Conservation (phyloP, 2,329 filamentous ascomycete species). For the Colletotrichum sp. region DNA sequence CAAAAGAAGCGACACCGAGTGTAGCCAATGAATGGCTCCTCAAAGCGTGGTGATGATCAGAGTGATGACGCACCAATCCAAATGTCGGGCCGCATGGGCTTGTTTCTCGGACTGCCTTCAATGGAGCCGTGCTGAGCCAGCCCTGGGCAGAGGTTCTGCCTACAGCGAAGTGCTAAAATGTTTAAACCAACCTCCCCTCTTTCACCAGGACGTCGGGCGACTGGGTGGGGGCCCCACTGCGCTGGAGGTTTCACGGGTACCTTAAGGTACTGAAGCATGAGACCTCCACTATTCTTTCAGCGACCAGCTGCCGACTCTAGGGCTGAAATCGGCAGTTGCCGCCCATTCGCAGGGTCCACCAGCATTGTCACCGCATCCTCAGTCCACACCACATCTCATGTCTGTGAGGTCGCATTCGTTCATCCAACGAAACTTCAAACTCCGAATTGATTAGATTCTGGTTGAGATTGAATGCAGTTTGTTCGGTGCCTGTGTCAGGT, state of each 20-base stretch:
- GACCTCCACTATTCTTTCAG: background rate
- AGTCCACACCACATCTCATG: no score
- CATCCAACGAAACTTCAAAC: no score
- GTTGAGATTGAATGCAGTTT: no score
- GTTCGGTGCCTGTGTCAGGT: no score
- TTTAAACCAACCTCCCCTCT: background rate
- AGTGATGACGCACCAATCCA: background rate
- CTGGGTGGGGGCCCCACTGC: no score
- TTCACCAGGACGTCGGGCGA: background rate
- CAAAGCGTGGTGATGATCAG: background rate
- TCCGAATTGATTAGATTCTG: no score
- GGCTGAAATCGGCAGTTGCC: background rate
- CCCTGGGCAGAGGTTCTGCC: background rate
- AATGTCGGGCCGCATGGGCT: background rate
- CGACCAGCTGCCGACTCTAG: background rate
- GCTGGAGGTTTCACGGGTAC: background rate
- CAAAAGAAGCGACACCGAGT: no score
- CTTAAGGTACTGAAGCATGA: background rate
- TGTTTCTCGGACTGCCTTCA: background rate
- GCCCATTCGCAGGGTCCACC: background rate
- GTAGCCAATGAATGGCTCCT: no score
- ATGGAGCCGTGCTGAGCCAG: background rate
- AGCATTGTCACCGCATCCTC: background rate
- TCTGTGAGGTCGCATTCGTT: no score
- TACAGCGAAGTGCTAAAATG: background rate